Evolutionary conservation across 805 yeast genomes (phyloP), one percentile per base, ranked within the genome.

Genomic region (Spathaspora gorwiae): DNA sequence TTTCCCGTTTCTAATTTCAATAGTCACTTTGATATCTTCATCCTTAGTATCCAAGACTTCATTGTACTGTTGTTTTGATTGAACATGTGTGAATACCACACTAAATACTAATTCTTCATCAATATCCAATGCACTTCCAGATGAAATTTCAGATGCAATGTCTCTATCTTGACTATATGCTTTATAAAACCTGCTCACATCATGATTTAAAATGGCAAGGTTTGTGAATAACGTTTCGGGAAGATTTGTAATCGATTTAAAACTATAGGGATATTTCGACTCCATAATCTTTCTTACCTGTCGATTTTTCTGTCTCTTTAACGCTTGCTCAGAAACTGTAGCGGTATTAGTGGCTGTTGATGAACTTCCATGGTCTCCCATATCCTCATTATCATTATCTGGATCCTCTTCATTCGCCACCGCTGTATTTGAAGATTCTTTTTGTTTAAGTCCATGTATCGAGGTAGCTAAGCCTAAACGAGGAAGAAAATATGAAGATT

Each of bases 381-480:
- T 72, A 41, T 76, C 82, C 37, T 78, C 81, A 40, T 75, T 74
- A 44, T 66, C 73, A 47, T 75, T 73, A 40, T 76, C 81, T 26
- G 61, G 61, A 36, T 65, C 71, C 14, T 57, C 60, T 11, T 46
- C 50, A 9, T 19, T 19, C 15, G 11, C 13, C 3, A 40, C 9
- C 10, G 33, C 12, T 10, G 41, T 14, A 13, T 39, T 39, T 10
- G 47, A 45, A 1, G 46, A 40, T 7, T 46, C 42, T 27, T 56
- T 54, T 13, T 44, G 47, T 43, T 75, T 68, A 11, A 75, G 61
- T 0, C 90, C 87, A 58, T 79, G 75, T 0, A 85, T 83, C 6
- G 84, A 65, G 0, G 90, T 76, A 43, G 77, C 84, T 0, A 86
- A 55, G 1, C 94, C 94, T 26, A 76, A 55, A 46, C 81, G 68